Percentiles rank a stretch among this genome's conserved stretches.
phyloP scores from a whole-genome alignment of 2,329 filamentous ascomycete species.

The Ophiostoma populinum region DNA sequence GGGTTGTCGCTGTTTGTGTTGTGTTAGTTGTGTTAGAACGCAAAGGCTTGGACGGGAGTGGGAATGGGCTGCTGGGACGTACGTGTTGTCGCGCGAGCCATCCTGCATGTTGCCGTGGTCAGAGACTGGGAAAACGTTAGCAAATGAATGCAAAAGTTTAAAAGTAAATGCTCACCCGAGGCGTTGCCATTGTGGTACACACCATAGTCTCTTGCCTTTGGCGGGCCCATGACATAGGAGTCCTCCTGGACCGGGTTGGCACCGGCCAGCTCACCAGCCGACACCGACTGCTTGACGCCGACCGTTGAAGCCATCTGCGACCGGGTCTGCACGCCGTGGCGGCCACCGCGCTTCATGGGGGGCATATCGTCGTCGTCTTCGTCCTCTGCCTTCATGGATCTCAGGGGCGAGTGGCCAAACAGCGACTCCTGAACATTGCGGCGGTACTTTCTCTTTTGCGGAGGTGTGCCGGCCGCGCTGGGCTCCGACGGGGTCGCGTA shows the following conservation, averaged over 20 bases:
- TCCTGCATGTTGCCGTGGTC: conserved; percentile 1
- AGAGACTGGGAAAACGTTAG: neutral
- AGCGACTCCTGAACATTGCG: neutral
- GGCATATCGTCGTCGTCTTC: neutral
- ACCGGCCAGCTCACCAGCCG: too few species aligned
- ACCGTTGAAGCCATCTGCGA: too few species aligned
- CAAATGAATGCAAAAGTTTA: neutral
- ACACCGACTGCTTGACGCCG: too few species aligned
- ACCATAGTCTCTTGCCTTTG: too few species aligned
- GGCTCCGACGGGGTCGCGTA: conserved; percentile 41
- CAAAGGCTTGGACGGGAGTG: too few species aligned
- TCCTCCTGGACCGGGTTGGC: too few species aligned
- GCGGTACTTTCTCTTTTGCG: conserved; percentile 9
- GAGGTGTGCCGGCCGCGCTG: conserved; percentile 26
- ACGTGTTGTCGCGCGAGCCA: conserved; percentile 8
- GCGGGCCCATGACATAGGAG: too few species aligned
- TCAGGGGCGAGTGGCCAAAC: neutral
- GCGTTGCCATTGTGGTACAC: too few species aligned
- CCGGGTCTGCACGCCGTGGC: too few species aligned
- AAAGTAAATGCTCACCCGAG: neutral
- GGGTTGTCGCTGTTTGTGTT: conserved; percentile 3
- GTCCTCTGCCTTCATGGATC: neutral
- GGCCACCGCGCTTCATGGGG: neutral
- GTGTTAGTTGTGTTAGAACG: neutral
- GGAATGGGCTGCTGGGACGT: neutral